Base-by-base conservation (phyloP, 176 grass and related monocot genomes). In the Eragrostis curvula region DNA sequence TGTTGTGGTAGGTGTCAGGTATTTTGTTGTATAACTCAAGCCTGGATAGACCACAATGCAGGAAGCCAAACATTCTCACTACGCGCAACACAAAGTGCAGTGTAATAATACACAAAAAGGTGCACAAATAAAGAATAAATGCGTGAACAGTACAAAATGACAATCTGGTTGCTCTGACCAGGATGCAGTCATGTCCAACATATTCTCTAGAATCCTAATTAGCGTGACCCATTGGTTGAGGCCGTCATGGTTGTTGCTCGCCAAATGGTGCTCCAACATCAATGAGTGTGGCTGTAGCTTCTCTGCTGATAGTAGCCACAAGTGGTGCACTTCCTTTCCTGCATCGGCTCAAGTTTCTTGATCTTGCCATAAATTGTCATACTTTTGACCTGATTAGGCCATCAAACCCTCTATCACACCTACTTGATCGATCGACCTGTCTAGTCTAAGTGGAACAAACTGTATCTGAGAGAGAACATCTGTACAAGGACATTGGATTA, bases 401-500 rank as follows among this genome's bases (percentile, higher is more conserved):
- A 84, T 84, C 24, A 88, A 79, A 50, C 68, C 58, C 66, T 56
- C 49, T 15, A 80, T 27, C 75, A 88, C 50, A 50, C 49, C 49
- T 30, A 58, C 15, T 79, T 74, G n/a, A n/a, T n/a, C n/a, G 42
- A 84, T 78, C 36, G 27, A 66, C 15, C 6, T 73, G 57, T 39
- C 73, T 76, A 87, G 8, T 65, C 53, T 55, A n/a, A n/a, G n/a
- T 30, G 77, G 14, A 30, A 81, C 52, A 28, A 20, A 82, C 9
- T 78, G 23, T 82, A 71, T 44, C 64, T 62, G 46, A 52, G 85
- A 24, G 73, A 50, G 49, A 79, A 32, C 44, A 84, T 74, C 30
- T 89, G 70, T 85, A 85, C 81, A 84, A 69, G 25, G 70, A 27
- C 29, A 74, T 62, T 89, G 76, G 64, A 84, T 84, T 84, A 79